phyloP scores from a whole-genome alignment of 176 grass and related monocot genomes.

The Themeda triandra region DNA sequence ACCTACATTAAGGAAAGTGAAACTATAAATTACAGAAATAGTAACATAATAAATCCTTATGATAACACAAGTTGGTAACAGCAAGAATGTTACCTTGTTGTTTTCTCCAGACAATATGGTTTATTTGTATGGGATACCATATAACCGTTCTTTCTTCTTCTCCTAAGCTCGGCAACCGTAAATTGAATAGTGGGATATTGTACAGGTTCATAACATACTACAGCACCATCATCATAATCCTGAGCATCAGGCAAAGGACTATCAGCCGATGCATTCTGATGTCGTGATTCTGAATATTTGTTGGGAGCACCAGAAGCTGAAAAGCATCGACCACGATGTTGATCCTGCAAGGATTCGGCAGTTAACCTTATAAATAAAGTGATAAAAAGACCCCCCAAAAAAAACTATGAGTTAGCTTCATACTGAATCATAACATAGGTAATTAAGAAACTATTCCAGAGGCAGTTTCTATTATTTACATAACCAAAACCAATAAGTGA shows the following conservation, averaged over 20 bases:
- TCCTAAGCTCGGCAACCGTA: slow-evolving; percentile 65
- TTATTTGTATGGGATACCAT: slow-evolving; percentile 42
- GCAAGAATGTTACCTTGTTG: slow-evolving; percentile 49
- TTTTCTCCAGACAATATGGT: slow-evolving; percentile 29
- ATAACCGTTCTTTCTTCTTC: slow-evolving; percentile 59
- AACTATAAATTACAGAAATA: slow-evolving; percentile 22
- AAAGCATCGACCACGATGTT: slow-evolving; percentile 19
- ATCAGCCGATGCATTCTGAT: slow-evolving; percentile 28
- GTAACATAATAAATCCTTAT: neutral
- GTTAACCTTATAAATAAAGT: neutral
- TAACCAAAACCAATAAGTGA: neutral
- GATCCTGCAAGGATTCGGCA: slow-evolving; percentile 39
- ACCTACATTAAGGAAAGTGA: slow-evolving; percentile 42
- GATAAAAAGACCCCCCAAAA: neutral
- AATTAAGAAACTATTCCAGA: neutral
- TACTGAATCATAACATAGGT: slow-evolving; percentile 1
- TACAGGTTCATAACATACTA: slow-evolving; percentile 43
- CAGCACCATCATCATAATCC: slow-evolving; percentile 30
- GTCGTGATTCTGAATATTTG: slow-evolving; percentile 37
- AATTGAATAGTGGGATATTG: slow-evolving; percentile 61
- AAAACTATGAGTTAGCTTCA: neutral
- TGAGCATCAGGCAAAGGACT: slow-evolving; percentile 26
- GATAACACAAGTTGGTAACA: slow-evolving; percentile 20
- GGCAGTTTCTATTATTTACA: neutral
- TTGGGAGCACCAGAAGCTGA: slow-evolving; percentile 30